These are phyloP conservation scores for Alternaria sp. DNA, from an alignment of 2,329 filamentous ascomycete species.

Conservation along the genomic window DNA sequence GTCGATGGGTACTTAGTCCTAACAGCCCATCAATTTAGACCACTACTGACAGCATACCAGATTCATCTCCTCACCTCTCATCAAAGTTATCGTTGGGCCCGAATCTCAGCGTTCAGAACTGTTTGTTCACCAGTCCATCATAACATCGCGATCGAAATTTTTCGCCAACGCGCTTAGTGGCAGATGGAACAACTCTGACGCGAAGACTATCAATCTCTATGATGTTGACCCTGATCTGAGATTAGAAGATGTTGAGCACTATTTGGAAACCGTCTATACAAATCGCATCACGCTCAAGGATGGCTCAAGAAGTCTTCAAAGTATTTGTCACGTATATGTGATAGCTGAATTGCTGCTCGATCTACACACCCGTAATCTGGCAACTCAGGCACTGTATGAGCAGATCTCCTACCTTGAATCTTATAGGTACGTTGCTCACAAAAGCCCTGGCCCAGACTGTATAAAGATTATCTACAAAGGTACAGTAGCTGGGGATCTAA, in stretches of 20 bases:
- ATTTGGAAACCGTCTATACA: conserved; percentile 17
- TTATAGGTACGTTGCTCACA: not conserved
- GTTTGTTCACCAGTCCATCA: not conserved
- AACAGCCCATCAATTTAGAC: not conserved
- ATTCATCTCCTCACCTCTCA: not conserved
- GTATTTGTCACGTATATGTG: conserved; percentile 18
- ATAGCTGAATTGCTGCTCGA: conserved; percentile 17
- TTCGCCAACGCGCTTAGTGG: conserved; percentile 6
- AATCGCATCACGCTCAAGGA: conserved; percentile 4
- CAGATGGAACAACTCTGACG: not conserved
- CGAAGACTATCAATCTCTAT: conserved; percentile 1
- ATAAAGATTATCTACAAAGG: not conserved
- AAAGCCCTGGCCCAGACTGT: not conserved
- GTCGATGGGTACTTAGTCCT: not conserved
- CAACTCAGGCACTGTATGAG: not conserved
- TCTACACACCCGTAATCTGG: not conserved
- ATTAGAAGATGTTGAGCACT: conserved; percentile 14
- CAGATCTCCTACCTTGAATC: accelerated
- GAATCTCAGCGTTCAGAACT: not conserved
- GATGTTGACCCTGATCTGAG: conserved; percentile 7
- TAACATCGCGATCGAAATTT: conserved; percentile 6
- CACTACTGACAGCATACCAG: not conserved
- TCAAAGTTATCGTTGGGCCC: conserved; percentile 5
- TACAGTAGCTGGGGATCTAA: not conserved
- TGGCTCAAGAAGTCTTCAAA: too few relatives aligned